A percentile compares a stretch with the other conserved stretches of the same genome.
phyloP scores from a whole-genome alignment of 129 eudicot species.

The Centella asiatica region DNA sequence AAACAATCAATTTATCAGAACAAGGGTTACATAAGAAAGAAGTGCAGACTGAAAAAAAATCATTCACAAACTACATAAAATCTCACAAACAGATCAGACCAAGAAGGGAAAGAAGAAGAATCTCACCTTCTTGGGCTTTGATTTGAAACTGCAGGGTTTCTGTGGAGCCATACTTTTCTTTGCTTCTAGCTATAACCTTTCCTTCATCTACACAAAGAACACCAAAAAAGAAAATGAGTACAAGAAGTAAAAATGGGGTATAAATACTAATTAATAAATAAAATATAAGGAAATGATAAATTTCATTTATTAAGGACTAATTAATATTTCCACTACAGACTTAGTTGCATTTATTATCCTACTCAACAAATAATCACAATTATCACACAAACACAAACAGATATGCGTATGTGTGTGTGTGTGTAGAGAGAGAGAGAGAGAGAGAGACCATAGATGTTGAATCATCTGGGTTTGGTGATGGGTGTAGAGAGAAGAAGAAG shows the following conservation, averaged over 20 bases:
- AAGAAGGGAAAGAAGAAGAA: neutral
- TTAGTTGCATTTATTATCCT: no score
- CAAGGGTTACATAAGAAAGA: conserved; percentile 16
- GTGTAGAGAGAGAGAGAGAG: neutral
- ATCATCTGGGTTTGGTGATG: neutral
- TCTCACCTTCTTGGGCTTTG: conserved; percentile 43
- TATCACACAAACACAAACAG: no score
- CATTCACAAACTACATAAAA: conserved; percentile 2
- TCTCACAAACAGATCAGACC: conserved; percentile 10
- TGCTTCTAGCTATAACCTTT: conserved; percentile 19
- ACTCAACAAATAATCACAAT: no score
- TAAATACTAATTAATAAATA: neutral
- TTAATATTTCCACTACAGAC: no score
- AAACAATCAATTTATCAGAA: conserved; percentile 5
- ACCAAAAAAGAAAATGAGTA: conserved; percentile 5
- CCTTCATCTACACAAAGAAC: conserved; percentile 31
- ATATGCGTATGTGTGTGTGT: neutral
- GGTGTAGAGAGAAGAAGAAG: neutral
- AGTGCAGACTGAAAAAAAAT: conserved; percentile 17
- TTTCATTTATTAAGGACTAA: no score
- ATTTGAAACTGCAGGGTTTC: conserved; percentile 29
- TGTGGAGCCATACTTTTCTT: conserved; percentile 17
- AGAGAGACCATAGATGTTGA: neutral
- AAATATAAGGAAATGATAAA: no score
- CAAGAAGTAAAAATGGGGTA: neutral